A percentile compares a stretch with the other conserved stretches of the same genome.
Evolutionary conservation across 2,329 filamentous ascomycete genomes (phyloP).

Genomic region (Trichoderma simmonsii): DNA sequence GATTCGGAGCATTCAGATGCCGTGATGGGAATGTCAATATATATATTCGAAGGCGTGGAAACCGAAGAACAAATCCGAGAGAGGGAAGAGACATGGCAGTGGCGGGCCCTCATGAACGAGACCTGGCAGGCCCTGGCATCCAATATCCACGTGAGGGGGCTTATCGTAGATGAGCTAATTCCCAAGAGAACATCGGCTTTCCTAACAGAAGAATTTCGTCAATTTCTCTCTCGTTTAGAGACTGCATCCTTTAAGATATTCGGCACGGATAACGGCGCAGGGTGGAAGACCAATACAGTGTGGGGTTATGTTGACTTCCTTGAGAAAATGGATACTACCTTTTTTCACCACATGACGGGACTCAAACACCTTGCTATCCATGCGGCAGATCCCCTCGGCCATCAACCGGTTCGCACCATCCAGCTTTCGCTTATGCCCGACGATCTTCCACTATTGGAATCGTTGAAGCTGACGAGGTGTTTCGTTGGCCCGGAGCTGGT

Average conservation of each 20-base stretch:
- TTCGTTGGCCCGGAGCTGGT: neutral
- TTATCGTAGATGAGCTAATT: neutral
- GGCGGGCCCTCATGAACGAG: conserved; percentile 8
- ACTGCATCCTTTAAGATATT: neutral
- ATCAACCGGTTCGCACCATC: neutral
- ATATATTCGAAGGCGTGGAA: neutral
- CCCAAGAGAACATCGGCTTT: neutral
- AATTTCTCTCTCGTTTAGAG: conserved; percentile 1
- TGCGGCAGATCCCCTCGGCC: neutral
- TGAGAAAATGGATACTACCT: neutral
- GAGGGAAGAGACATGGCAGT: neutral
- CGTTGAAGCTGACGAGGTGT: neutral
- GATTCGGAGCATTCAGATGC: neutral
- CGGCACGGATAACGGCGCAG: neutral
- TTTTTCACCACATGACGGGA: neutral
- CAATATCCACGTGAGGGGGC: neutral
- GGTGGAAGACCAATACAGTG: neutral
- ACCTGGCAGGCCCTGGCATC: neutral
- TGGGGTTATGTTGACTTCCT: neutral
- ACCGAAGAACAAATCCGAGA: neutral
- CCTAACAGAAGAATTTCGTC: neutral
- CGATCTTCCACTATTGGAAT: neutral
- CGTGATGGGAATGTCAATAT: neutral
- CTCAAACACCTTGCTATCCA: neutral
- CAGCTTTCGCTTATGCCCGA: neutral